These are phyloP conservation scores for Coniochaeta hoffmannii DNA, from an alignment of 2,329 filamentous ascomycete genomes.

Conservation along the genomic window DNA sequence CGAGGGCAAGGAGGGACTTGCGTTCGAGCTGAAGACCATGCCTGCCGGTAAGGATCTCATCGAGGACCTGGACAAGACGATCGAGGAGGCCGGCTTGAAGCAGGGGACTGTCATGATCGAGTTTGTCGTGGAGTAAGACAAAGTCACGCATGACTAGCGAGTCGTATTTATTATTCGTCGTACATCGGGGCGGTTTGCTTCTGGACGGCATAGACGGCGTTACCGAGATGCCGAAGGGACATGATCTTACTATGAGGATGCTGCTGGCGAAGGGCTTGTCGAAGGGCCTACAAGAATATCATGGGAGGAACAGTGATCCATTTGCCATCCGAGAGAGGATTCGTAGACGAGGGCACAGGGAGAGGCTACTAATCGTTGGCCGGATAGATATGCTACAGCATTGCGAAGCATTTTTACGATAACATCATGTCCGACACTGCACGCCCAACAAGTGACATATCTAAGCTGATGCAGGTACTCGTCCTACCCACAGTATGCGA, in stretches of 20 bases:
- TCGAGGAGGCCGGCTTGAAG: conserved; percentile 78
- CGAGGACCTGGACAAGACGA: conserved; percentile 61
- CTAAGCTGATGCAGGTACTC: neutral
- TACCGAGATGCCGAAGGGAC: neutral
- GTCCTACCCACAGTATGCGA: too few species aligned
- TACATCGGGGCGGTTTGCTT: neutral
- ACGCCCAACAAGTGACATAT: neutral
- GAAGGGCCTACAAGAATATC: too few species aligned
- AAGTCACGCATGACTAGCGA: neutral
- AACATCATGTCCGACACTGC: neutral
- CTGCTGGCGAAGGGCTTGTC: neutral
- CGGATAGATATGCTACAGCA: neutral
- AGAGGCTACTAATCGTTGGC: neutral
- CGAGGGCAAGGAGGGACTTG: conserved; percentile 67
- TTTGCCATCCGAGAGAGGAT: too few species aligned
- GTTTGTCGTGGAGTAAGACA: conserved; percentile 53
- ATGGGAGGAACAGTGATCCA: too few species aligned
- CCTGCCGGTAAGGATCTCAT: conserved; percentile 73
- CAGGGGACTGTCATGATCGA: conserved; percentile 96
- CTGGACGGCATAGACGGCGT: neutral
- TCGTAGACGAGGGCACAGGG: too few species aligned
- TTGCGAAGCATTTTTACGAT: neutral
- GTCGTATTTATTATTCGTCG: conserved; percentile 1
- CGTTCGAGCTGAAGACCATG: conserved; percentile 85
- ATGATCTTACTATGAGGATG: neutral